Conservation (phyloP, 1,284 basidiomycete species). For the Cystobasidium slooffiae region DNA sequence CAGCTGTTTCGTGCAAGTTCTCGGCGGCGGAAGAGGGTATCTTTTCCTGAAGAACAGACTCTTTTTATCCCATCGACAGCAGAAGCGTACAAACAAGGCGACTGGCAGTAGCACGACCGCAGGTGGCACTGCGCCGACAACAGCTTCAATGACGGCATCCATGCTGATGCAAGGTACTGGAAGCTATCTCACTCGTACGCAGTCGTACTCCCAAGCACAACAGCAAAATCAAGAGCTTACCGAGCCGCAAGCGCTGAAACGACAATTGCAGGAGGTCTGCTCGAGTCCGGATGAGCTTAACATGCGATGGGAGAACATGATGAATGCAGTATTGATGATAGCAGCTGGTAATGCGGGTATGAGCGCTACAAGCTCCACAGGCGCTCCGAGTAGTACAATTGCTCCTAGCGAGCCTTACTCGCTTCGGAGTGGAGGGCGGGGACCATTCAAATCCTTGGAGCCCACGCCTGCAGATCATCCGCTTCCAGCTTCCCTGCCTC, state of each 20-base stretch:
- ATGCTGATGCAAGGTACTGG: slow-evolving; percentile 9
- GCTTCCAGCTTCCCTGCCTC: slow-evolving; percentile 29
- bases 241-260: slow-evolving; percentile 21
- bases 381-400: slow-evolving; percentile 5
- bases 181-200: slow-evolving; percentile 26
- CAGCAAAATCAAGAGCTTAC: slow-evolving; percentile 4
- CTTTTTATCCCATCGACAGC: slow-evolving; percentile 46
- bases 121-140: slow-evolving; percentile 13
- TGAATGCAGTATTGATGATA: slow-evolving; percentile 27
- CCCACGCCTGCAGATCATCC: slow-evolving; percentile 18
- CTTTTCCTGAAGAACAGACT: slow-evolving; percentile 85
- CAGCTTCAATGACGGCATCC: slow-evolving; percentile 11
- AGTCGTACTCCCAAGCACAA: slow-evolving; percentile 30
- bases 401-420: slow-evolving; percentile 16
- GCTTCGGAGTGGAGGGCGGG: neutral
- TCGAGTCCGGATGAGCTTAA: slow-evolving; percentile 29
- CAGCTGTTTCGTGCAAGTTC: slow-evolving; percentile 75
- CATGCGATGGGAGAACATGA: slow-evolving; percentile 38
- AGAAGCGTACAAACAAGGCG: slow-evolving; percentile 19
- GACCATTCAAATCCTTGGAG: neutral
- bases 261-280: slow-evolving; percentile 35
- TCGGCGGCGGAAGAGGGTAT: slow-evolving; percentile 66
- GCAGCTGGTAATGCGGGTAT: slow-evolving; percentile 21
- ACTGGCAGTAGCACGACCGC: neutral
- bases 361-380: neutral